A percentile compares a stretch with the other conserved stretches of the same genome.
Evolutionary conservation across 2,329 filamentous ascomycete species (phyloP).

Genomic region (Nigrospora sphaerica): DNA sequence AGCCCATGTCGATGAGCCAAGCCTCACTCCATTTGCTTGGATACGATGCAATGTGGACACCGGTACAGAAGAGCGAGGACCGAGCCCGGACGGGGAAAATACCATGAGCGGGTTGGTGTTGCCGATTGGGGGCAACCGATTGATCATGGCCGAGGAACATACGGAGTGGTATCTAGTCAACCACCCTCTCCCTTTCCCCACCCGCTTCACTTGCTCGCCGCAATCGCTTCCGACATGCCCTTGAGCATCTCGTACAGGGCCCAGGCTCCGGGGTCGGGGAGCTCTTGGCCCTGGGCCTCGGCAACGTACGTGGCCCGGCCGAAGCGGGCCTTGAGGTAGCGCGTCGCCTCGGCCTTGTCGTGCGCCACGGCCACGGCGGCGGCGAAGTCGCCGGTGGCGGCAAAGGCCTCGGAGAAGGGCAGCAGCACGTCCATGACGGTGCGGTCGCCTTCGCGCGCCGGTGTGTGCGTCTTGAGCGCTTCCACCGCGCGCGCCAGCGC

Average conservation of each 20-base stretch:
- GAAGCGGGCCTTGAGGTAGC: slow-evolving; percentile 17
- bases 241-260: slow-evolving; percentile 17
- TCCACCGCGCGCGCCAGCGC: slow-evolving; percentile 12
- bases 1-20: no score
- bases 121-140: no score
- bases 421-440: slow-evolving; percentile 15
- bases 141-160: no score
- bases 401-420: slow-evolving; percentile 11
- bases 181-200: no score
- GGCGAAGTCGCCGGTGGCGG: slow-evolving; percentile 6
- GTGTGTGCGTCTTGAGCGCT: slow-evolving; percentile 16
- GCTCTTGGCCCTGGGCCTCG: slow-evolving; percentile 16
- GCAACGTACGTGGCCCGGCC: slow-evolving; percentile 20
- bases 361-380: slow-evolving; percentile 30
- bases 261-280: slow-evolving; percentile 24
- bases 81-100: no score
- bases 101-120: no score
- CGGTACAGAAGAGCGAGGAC: no score
- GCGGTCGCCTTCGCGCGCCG: slow-evolving; percentile 18
- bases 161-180: no score
- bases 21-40: no score
- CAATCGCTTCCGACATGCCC: slow-evolving; percentile 6
- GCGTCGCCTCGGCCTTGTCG: slow-evolving; percentile 20
- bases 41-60: no score
- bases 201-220: background rate